Evolutionary conservation across 805 yeast genomes (phyloP), one percentile per base, ranked within the genome.

Genomic region (Clavispora asparagi): DNA sequence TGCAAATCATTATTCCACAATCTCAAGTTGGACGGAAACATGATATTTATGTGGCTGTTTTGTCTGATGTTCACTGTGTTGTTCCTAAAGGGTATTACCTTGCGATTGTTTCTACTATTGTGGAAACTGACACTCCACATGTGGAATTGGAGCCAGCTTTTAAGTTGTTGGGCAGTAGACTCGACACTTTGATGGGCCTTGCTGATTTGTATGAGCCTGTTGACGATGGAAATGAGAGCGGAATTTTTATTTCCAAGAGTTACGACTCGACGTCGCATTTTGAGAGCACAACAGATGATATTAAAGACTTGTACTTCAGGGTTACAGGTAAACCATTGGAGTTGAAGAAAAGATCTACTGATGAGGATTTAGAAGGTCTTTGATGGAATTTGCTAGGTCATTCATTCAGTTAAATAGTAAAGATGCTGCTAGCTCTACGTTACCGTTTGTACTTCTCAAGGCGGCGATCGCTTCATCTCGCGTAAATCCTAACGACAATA

Each of bases 261-360:
- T 94, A 90, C 64, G 99, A 94, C 64, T 85, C 98, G 1, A 78
- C 95, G 9, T 89, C 97, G 9, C 99, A 94, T 70, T 94, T 94
- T 64, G 99, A 94, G 69, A 73, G 91, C 38, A 87, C 96, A 58
- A 94, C 99, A 35, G 98, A 94, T 64, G 98, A 94, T 65, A 95
- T 94, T 57, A 90, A 89, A 69, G 97, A 92, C 65, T 78, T 94
- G 44, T 94, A 94, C 67, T 83, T 84, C 67, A 81, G 98, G 65
- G 84, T 94, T 53, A 87, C 87, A 30, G 98, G 98, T 42, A 87
- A 88, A 65, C 96, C 96, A 16, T 78, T 94, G 59, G 95, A 87
- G 23, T 78, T 91, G 56, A 83, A 89, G 71, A 79, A 86, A 64
- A 83, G 95, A 63, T 74, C 82, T 40, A 70, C 79, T 27, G 82